These are phyloP conservation scores for Aspergillus texensis DNA, from an alignment of 2,329 filamentous ascomycete genomes.

Conservation along the genomic window DNA sequence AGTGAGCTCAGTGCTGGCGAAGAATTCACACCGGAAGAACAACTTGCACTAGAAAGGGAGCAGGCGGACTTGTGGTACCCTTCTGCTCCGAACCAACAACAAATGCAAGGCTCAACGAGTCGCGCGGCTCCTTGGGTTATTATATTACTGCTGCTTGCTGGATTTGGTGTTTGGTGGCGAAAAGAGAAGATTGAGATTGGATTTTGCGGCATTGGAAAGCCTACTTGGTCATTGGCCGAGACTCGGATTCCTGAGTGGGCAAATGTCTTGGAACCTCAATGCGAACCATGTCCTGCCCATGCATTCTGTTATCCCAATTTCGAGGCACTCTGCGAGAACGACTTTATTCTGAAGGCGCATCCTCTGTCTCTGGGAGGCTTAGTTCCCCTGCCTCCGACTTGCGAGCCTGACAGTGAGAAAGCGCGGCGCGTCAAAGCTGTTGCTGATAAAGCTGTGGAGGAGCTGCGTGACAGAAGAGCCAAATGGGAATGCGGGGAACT, in stretches of 20 bases:
- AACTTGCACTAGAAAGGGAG: conserved; percentile 76
- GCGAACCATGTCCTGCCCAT: conserved; percentile 87
- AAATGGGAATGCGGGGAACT: conserved; percentile 87
- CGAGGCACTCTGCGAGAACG: conserved; percentile 77
- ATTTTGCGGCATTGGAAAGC: conserved; percentile 83
- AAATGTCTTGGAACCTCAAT: conserved; percentile 72
- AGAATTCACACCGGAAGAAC: conserved; percentile 92
- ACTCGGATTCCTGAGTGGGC: conserved; percentile 74
- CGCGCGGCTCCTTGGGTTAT: conserved; percentile 72
- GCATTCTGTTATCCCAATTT: conserved; percentile 84
- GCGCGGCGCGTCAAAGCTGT: conserved; percentile 83
- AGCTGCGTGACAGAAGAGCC: conserved; percentile 80
- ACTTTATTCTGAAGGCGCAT: conserved; percentile 83
- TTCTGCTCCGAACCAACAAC: conserved; percentile 21
- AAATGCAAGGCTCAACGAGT: conserved; percentile 49
- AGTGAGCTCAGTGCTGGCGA: conserved; percentile 69
- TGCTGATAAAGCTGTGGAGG: conserved; percentile 83
- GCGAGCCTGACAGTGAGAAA: conserved; percentile 93
- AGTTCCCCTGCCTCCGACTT: conserved; percentile 83
- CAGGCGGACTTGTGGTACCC: conserved; percentile 53
- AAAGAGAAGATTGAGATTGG: conserved; percentile 96
- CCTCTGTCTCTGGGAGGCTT: conserved; percentile 80
- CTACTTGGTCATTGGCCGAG: conserved; percentile 60
- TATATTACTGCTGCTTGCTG: conserved; percentile 67
- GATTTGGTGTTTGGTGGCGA: conserved; percentile 80